Percentiles rank a stretch among this genome's conserved stretches.
Evolutionary conservation across 345 rosid genomes (phyloP).

Genomic region (Acer negundo): DNA sequence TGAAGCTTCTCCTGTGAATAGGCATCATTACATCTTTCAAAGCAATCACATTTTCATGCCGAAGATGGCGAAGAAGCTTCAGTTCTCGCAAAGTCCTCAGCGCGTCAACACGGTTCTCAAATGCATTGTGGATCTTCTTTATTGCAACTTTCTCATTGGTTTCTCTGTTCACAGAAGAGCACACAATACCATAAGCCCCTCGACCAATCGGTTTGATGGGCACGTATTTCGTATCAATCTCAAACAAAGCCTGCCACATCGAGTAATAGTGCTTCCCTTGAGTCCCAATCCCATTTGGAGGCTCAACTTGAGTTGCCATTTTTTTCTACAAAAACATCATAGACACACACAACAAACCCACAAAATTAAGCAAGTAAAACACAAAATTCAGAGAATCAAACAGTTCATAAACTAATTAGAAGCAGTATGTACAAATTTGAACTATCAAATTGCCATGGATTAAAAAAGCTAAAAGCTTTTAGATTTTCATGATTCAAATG

Average conservation of each 20-base stretch:
- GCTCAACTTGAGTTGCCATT: conserved; percentile 85
- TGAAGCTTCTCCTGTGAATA: conserved; percentile 58
- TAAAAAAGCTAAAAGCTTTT: background rate
- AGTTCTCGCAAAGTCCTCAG: conserved; percentile 77
- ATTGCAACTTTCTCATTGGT: conserved; percentile 75
- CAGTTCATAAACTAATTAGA: background rate
- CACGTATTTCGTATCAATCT: conserved; percentile 78
- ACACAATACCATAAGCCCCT: conserved; percentile 81
- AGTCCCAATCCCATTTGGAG: conserved; percentile 60
- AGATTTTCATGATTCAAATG: background rate
- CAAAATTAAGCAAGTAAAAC: background rate
- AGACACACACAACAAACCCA: background rate
- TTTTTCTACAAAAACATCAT: conserved; percentile 22
- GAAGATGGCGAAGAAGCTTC: conserved; percentile 80
- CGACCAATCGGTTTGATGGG: conserved; percentile 85
- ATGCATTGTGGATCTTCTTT: conserved; percentile 78
- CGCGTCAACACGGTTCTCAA: conserved; percentile 69
- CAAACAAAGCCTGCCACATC: conserved; percentile 84
- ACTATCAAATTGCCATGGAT: background rate
- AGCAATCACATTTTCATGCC: conserved; percentile 77
- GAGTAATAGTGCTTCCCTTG: conserved; percentile 75
- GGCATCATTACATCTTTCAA: conserved; percentile 88
- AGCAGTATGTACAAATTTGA: background rate
- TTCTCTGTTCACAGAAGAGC: conserved; percentile 69
- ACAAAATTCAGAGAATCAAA: background rate